A percentile compares a stretch with the other conserved stretches of the same genome.
phyloP scores from a whole-genome alignment of 2,329 filamentous ascomycete genomes.

The Xylaria sp. region DNA sequence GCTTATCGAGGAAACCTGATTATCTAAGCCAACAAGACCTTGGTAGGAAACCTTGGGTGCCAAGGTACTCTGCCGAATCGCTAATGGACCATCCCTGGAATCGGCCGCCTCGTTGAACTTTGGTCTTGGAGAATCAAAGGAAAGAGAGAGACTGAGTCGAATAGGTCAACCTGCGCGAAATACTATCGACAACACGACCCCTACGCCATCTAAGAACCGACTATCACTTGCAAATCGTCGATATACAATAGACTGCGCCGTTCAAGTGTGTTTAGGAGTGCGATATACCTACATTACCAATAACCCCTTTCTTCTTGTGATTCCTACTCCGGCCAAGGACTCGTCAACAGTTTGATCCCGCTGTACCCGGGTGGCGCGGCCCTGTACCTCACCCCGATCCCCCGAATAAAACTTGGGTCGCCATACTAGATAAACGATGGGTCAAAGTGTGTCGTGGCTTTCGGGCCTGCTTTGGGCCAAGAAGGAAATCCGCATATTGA shows the following conservation, averaged over 20 bases:
- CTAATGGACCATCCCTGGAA: constrained; percentile 28
- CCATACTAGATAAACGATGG: constrained; percentile 59
- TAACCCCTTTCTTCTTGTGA: constrained; percentile 30
- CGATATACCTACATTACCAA: constrained; percentile 10
- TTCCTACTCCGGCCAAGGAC: constrained; percentile 10
- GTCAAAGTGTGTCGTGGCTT: constrained; percentile 74
- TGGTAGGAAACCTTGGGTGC: constrained; percentile 27
- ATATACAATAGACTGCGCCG: constrained; percentile 5
- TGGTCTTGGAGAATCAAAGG: constrained; percentile 19
- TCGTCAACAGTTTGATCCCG: constrained; percentile 1
- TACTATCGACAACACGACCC: constrained; percentile 5
- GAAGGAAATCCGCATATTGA: constrained; percentile 98
- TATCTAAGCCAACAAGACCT: background rate
- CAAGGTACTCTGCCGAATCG: constrained; percentile 37
- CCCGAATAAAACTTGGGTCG: background rate
- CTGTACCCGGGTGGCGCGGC: constrained; percentile 23
- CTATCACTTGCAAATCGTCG: background rate
- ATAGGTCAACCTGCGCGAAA: background rate
- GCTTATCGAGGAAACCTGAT: background rate
- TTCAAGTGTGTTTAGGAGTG: constrained; percentile 5
- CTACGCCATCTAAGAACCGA: background rate
- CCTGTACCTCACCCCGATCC: constrained; percentile 5
- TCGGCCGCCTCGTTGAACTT: constrained; percentile 36
- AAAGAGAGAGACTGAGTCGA: background rate
- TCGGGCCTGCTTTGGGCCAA: constrained; percentile 85